These are phyloP conservation scores for Exophiala mesophila DNA, from an alignment of 2,329 filamentous ascomycete species.

Conservation along the genomic window DNA sequence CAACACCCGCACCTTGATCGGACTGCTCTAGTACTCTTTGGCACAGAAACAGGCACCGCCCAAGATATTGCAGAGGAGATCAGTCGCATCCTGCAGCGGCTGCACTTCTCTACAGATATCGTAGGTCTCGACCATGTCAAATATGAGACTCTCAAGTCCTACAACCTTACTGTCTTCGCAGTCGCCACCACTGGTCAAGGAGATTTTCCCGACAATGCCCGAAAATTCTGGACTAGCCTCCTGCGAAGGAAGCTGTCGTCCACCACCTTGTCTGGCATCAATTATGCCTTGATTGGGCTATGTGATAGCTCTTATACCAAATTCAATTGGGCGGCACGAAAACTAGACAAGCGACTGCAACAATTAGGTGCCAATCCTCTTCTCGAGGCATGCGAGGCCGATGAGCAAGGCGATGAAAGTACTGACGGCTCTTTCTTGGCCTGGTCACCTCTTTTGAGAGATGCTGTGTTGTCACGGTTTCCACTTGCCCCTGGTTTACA, in stretches of 20 bases:
- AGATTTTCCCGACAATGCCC: slow-evolving; percentile 79
- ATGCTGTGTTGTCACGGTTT: slow-evolving; percentile 59
- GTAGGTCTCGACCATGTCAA: slow-evolving; percentile 64
- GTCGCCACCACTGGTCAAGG: slow-evolving; percentile 93
- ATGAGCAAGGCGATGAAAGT: slow-evolving; percentile 89
- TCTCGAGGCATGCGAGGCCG: slow-evolving; percentile 75
- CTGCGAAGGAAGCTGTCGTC: slow-evolving; percentile 71
- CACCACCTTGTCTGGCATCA: slow-evolving; percentile 62
- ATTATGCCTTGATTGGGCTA: slow-evolving; percentile 82
- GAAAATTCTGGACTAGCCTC: slow-evolving; percentile 77
- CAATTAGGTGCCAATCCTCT: slow-evolving; percentile 78
- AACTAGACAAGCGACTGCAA: slow-evolving; percentile 75
- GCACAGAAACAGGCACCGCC: slow-evolving; percentile 90
- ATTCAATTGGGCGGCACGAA: slow-evolving; percentile 91
- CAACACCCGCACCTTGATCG: slow-evolving; percentile 2
- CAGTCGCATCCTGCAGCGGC: slow-evolving; percentile 65
- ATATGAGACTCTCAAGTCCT: slow-evolving; percentile 28
- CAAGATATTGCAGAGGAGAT: slow-evolving; percentile 88
- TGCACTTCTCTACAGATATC: slow-evolving; percentile 72
- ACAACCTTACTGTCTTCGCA: slow-evolving; percentile 59
- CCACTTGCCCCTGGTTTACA: slow-evolving; percentile 63
- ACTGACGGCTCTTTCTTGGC: slow-evolving; percentile 76
- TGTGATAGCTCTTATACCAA: slow-evolving; percentile 94
- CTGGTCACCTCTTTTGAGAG: slow-evolving; percentile 67
- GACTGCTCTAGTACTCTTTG: slow-evolving; percentile 72